A percentile compares a stretch with the other conserved stretches of the same genome.
phyloP scores from a whole-genome alignment of 768 basidiomycete species.

The Neoboletus magnificus region DNA sequence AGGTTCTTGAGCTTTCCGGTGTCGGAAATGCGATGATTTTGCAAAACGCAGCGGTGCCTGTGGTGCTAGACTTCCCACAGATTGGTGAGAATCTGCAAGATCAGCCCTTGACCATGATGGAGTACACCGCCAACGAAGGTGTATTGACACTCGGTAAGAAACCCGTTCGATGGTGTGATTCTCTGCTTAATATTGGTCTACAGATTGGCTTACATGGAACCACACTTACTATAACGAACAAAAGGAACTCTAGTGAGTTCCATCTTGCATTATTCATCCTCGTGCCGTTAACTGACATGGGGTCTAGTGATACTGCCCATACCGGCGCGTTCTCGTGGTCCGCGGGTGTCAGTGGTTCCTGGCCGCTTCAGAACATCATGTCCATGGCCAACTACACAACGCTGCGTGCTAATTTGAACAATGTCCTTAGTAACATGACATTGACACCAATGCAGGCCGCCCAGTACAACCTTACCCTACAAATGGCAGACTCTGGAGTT shows the following conservation, averaged over 20 bases:
- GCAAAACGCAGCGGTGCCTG: neutral
- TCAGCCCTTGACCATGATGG: neutral
- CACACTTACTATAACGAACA: neutral
- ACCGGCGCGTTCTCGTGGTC: neutral
- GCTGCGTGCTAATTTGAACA: neutral
- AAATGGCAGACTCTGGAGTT: neutral
- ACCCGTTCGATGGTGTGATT: neutral
- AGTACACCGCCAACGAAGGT: neutral
- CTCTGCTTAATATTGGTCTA: neutral
- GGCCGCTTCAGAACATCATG: neutral
- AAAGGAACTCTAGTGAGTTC: neutral
- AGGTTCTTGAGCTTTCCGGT: neutral
- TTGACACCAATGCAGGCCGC: neutral
- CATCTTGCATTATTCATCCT: neutral
- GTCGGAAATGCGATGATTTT: neutral
- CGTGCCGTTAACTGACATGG: neutral
- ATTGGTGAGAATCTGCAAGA: conserved; percentile 3
- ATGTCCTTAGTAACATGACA: neutral
- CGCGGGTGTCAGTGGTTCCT: neutral
- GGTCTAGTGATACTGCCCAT: neutral
- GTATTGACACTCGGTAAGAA: neutral
- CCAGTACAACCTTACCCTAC: neutral
- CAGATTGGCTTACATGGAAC: neutral
- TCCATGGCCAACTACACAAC: neutral
- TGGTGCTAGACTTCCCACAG: neutral